Evolutionary conservation across 2,329 filamentous ascomycete species (phyloP).

Genomic region (Chrysosporium keratinophilum): DNA sequence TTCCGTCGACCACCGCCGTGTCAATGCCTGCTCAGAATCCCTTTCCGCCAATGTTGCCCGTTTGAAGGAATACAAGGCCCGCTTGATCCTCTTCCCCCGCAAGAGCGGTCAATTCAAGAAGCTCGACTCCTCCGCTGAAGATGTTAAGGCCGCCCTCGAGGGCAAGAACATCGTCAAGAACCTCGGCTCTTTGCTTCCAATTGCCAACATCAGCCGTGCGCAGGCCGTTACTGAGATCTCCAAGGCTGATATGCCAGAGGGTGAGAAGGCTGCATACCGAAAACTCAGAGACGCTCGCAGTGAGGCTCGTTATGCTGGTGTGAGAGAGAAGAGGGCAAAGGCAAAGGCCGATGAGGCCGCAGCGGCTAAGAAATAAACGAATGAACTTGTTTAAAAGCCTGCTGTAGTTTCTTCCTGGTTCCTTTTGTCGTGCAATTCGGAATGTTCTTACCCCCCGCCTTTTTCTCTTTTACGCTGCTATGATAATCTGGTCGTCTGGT

Average conservation of each 20-base stretch:
- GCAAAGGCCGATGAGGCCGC: constrained; percentile 63
- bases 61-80: constrained; percentile 93
- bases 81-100: constrained; percentile 95
- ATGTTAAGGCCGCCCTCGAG: constrained; percentile 60
- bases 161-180: constrained; percentile 45
- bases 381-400: constrained; percentile 18
- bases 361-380: constrained; percentile 43
- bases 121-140: constrained; percentile 75
- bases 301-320: constrained; percentile 70
- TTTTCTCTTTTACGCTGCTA: constrained; percentile 11
- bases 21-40: constrained; percentile 94
- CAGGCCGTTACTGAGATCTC: constrained; percentile 62
- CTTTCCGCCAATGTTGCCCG: constrained; percentile 91
- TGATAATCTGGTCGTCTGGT: constrained; percentile 13
- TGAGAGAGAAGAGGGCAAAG: constrained; percentile 85
- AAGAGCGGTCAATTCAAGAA: constrained; percentile 89
- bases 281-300: constrained; percentile 74
- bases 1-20: constrained; percentile 87
- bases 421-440: constrained; percentile 14
- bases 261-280: constrained; percentile 77
- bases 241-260: constrained; percentile 68
- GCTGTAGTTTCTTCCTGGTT: constrained; percentile 14
- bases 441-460: constrained; percentile 8
- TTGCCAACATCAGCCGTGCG: constrained; percentile 50
- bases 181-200: constrained; percentile 56